Conservation (phyloP, 2,329 filamentous ascomycete genomes). For the Colletotrichum navitas region DNA sequence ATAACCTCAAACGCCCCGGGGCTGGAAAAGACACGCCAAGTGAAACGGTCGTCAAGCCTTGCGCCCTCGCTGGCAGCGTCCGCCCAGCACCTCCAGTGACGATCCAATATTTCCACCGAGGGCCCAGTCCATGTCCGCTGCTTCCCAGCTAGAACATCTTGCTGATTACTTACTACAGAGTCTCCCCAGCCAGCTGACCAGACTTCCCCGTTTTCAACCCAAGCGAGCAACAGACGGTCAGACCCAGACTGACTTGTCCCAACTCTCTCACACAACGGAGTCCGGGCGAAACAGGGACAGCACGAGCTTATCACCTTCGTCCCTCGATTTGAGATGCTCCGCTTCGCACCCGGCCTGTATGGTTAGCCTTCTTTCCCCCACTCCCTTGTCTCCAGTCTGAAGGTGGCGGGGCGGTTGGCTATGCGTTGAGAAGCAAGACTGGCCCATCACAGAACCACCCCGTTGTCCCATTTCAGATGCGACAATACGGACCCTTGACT, state of each 20-base stretch:
- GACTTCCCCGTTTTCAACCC: not conserved
- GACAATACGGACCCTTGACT: conserved; percentile 15
- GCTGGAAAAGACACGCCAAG: conserved; percentile 26
- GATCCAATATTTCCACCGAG: not conserved
- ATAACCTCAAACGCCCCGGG: conserved; percentile 34
- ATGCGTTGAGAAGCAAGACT: conserved; percentile 1
- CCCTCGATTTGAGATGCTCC: conserved; percentile 35
- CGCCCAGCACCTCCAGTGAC: not conserved
- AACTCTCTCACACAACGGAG: conserved; percentile 40
- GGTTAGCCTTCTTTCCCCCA: not conserved
- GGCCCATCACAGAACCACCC: not conserved
- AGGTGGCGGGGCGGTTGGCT: not conserved
- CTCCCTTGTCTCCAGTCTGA: conserved; percentile 15
- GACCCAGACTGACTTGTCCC: conserved; percentile 40
- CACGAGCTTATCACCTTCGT: conserved; percentile 35
- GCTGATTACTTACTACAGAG: not conserved
- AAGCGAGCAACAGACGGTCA: conserved; percentile 22
- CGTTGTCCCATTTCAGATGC: conserved; percentile 26
- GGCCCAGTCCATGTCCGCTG: conserved; percentile 1
- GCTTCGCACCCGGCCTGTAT: conserved; percentile 28
- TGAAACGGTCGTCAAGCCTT: conserved; percentile 31
- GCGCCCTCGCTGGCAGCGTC: not conserved
- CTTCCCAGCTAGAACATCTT: not conserved
- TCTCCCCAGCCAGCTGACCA: not conserved
- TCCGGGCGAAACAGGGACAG: conserved; percentile 40